Percentiles rank a stretch among this genome's conserved stretches.
These are phyloP conservation scores for Chamaenerion angustifolium DNA, from an alignment of 345 rosid species.

Conservation along the genomic window DNA sequence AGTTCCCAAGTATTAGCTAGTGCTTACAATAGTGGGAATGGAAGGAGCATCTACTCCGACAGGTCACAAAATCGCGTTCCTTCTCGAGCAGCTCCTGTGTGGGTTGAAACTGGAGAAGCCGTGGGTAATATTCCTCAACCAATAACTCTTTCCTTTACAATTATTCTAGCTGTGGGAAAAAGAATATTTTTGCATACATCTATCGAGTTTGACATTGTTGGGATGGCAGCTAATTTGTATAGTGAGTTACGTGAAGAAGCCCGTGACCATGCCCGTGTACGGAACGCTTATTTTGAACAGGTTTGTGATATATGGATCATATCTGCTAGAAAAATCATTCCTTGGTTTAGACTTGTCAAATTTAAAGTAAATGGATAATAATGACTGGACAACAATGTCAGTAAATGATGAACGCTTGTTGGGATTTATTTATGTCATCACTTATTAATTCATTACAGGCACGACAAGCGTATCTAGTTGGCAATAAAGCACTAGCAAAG, in stretches of 20 bases:
- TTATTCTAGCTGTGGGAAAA: constrained; percentile 14
- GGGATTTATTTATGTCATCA: no score
- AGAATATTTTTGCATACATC: constrained; percentile 9
- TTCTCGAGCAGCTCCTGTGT: constrained; percentile 62
- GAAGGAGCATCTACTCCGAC: constrained; percentile 42
- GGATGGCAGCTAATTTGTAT: constrained; percentile 72
- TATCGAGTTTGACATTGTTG: constrained; percentile 31
- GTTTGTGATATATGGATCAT: constrained; percentile 19
- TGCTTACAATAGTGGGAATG: constrained; percentile 33
- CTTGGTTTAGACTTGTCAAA: no score
- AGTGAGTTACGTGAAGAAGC: constrained; percentile 88
- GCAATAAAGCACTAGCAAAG: constrained; percentile 89
- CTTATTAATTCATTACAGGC: constrained; percentile 33
- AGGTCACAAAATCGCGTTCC: constrained; percentile 54
- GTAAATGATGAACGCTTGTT: not conserved
- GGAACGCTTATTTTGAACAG: constrained; percentile 93
- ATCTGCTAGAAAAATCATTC: no score
- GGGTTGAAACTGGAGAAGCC: constrained; percentile 98
- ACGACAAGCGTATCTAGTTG: constrained; percentile 78
- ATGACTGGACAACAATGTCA: no score
- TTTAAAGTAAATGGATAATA: no score
- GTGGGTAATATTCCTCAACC: constrained; percentile 63
- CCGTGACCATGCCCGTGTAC: constrained; percentile 76
- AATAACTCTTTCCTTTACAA: constrained; percentile 9
- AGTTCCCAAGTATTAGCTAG: constrained; percentile 33